phyloP scores from a whole-genome alignment of 2,329 filamentous ascomycete species.

The Pseudogymnoascus sp. region DNA sequence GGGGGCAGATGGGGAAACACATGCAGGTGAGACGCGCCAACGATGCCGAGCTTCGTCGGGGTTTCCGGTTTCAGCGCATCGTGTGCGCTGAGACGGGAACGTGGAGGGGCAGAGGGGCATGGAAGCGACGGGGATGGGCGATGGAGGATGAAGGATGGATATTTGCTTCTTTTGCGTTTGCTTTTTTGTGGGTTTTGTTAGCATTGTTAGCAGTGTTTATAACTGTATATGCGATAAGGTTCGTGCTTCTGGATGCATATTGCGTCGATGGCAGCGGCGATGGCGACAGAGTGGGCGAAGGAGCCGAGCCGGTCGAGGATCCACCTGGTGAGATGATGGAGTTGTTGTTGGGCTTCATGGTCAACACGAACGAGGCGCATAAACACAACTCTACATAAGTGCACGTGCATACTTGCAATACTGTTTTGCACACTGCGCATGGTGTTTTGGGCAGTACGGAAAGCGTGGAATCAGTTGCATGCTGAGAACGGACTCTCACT shows the following conservation, averaged over 20 bases:
- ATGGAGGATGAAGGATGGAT: not conserved
- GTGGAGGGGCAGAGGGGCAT: not conserved
- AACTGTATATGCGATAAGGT: constrained; percentile 4
- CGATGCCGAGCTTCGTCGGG: not conserved
- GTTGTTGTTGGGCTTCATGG: not conserved
- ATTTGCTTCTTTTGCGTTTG: not conserved
- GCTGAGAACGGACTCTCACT: not conserved
- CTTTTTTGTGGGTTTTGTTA: constrained; percentile 1
- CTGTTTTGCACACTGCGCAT: not conserved
- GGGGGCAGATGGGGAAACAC: not conserved
- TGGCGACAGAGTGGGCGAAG: constrained; percentile 4
- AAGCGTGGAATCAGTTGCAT: not conserved
- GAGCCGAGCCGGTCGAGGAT: not conserved
- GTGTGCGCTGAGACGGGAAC: not conserved
- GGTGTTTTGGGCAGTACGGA: not conserved
- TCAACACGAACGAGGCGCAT: not conserved
- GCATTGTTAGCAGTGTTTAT: not conserved
- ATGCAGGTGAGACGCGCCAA: not conserved
- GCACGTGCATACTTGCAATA: not conserved
- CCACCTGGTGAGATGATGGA: not conserved
- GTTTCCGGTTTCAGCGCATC: not conserved
- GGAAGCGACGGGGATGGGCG: not conserved
- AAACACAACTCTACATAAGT: not conserved
- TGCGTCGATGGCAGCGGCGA: not conserved
- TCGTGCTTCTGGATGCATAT: constrained; percentile 6